Evolutionary conservation across 106 monocot species (phyloP), one percentile per base, ranked within the genome.

Genomic region (Posidonia australis): DNA sequence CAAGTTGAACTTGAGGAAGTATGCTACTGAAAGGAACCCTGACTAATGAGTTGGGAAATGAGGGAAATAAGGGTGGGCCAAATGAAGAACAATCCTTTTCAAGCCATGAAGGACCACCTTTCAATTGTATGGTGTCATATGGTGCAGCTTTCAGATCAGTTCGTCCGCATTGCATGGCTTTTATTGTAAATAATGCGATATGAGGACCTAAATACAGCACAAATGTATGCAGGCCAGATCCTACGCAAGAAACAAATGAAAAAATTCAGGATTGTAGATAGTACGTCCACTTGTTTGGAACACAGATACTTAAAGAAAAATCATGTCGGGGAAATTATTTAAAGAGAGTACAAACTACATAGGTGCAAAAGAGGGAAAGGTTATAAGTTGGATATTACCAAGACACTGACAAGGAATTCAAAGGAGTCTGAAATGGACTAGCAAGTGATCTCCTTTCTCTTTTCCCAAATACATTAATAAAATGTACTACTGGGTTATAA

Each of bases 161-260:
- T 43, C 86, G 82, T 24, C 94, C 90, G 68, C 94, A 90, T 20
- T 87, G 75, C 32, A 79, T 66, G 20, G 94, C 82, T 70, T 96
- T 96, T 63, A 87, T 84, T 46, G 94, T 90, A 65, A 96, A 96
- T 26, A 84, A 70, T 14, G 90, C 94, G 70, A 96, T 87, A 76
- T 96, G 94, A 0, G 94, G 94, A 11, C 94, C 90, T 59, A 96
- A 69, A 71, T 96, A 96, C 25, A 96, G 64, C 36, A 96, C 90
- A 82, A 96, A 96, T 17, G 94, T 96, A 76, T 96, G 94, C 80
- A 96, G 80, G 56, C 94, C 94, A 72, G 90, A 96, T 59, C 94
- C 94, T 96, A 84, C 21, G 70, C 65, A 58, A 48, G 2, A 59
- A 62, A 45, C 3, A 42, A 42, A 44, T 20, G 9, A 21, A 41